Base-by-base conservation (phyloP, 2,329 filamentous ascomycete species). In the Penicillium psychrosexuale region DNA sequence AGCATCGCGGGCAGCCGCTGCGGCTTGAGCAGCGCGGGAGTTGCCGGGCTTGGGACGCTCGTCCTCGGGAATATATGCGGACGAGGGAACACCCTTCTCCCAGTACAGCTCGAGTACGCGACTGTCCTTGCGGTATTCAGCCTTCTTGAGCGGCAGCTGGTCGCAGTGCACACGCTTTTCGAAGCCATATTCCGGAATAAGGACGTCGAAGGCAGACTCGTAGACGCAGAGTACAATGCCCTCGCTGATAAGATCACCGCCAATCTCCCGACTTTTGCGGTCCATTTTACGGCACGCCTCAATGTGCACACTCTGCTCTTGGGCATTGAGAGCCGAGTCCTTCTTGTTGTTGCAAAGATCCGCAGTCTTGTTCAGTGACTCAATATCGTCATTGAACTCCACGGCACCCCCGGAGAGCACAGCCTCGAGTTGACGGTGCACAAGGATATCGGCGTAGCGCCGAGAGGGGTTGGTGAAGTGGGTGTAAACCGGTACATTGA, bases 161-260 rank as follows among this genome's bases (percentile, higher is more conserved):
- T 99, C 94, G 72, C 94, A 99, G 77, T 99, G 94, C 49, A 99
- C 94, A 61, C 94, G 90, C 85, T 99, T 99, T 81, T 99, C 94
- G 65, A 99, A 97, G 62, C 94, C 94, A 80, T 91, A 99, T 71
- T 99, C 92, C 6, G 94, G 94, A 72, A 99, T 97, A 61, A 99
- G 83, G 40, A 99, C 91, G 73, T 99, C 94, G 72, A 99, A 99
- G 19, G 94, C 94, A 28, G 94, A 97, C 76, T 99, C 94, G 75
- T 99, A 99, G 31, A 99, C 94, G 70, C 91, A 96, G 53, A 99
- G 82, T 46, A 99, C 91, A 66, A 99, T 93, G 64, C 94, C 94
- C 72, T 97, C 93, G 66, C 89, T 91, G 72, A 99, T 91, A 51
- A 99, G 83, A 62, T 99, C 94, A 45, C 91, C 91, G 61, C 93